phyloP scores from a whole-genome alignment of 148 eudicot species.

The Camellia japonica region DNA sequence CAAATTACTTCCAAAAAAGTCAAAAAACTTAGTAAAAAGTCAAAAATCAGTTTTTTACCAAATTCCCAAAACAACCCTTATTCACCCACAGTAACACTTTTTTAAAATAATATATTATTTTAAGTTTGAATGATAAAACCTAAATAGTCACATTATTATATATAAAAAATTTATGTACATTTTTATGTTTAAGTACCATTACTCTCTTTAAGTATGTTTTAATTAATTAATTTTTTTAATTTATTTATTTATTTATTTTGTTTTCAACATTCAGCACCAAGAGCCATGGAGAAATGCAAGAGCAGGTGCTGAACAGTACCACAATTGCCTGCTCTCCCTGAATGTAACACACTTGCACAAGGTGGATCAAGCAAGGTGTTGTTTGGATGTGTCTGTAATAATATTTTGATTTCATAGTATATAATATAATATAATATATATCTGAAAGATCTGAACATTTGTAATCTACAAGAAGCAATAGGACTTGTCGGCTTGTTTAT shows the following conservation, averaged over 20 bases:
- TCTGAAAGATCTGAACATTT: constrained; percentile 32
- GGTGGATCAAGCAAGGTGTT: constrained; percentile 7
- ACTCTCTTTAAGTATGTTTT: no score
- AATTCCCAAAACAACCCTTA: no score
- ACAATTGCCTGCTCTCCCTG: neutral
- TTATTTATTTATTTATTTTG: neutral
- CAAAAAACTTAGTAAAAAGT: no score
- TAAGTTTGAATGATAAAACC: no score
- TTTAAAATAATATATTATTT: no score
- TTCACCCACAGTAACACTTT: no score
- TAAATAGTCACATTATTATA: no score
- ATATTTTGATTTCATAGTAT: constrained; percentile 16
- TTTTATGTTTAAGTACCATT: no score
- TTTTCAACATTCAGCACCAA: constrained; percentile 48
- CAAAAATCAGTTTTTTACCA: no score
- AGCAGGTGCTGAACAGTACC: constrained; percentile 43
- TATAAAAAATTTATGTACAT: no score
- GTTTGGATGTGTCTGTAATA: constrained; percentile 25
- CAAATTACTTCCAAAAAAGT: no score
- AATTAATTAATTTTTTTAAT: neutral
- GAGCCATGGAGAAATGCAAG: constrained; percentile 78
- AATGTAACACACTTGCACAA: neutral
- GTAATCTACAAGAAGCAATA: constrained; percentile 37
- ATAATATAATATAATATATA: constrained; percentile 25
- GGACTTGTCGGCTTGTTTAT: constrained; percentile 29